Base-by-base conservation (phyloP, 176 grass and related monocot species). In the Dendrocalamus sinicus region DNA sequence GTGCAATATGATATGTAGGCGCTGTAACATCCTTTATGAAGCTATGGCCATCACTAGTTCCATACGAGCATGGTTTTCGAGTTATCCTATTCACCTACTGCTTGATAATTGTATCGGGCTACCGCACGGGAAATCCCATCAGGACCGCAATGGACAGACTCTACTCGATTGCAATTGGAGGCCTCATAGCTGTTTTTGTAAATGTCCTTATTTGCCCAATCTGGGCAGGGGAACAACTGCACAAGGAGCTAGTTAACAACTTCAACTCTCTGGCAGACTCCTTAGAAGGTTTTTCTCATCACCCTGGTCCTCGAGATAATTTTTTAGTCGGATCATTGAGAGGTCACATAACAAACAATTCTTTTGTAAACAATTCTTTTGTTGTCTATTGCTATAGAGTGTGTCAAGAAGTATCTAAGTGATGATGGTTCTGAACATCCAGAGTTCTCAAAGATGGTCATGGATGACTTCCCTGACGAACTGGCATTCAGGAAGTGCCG, bases 61-160 rank as follows among this genome's bases (percentile, higher is more conserved):
- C 85, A 17, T 97, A 97, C 6, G 91, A 97, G 82, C 92, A 94
- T 69, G 94, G 94, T 15, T 94, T 97, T 81, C 60, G 94, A 71
- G 94, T 97, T 68, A 94, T 84, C 74, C 94, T 97, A 67, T 93
- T 97, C 88, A 97, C 91, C 32, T 97, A 90, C 70, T 97, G 94
- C 72, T 80, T 97, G 83, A 94, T 97, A 53, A 92, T 97, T 76
- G 89, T 86, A 59, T 97, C 91, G 20, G 91, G 94, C 54, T 97
- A 97, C 81, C 89, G 89, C 14, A 93, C 92, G 91, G 94, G 94
- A 62, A 93, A 92, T 67, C 91, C 94, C 15, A 85, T 92, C 39
- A 88, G 83, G 70, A 97, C 83, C 26, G 91, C 85, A 52, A 97
- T 97, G 91, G 79, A 87, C 24, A 90, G 91, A 39, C 89, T 97